Evolutionary conservation across 257 asterid genomes (phyloP).

Genomic region (Paraleonurus japonicus): DNA sequence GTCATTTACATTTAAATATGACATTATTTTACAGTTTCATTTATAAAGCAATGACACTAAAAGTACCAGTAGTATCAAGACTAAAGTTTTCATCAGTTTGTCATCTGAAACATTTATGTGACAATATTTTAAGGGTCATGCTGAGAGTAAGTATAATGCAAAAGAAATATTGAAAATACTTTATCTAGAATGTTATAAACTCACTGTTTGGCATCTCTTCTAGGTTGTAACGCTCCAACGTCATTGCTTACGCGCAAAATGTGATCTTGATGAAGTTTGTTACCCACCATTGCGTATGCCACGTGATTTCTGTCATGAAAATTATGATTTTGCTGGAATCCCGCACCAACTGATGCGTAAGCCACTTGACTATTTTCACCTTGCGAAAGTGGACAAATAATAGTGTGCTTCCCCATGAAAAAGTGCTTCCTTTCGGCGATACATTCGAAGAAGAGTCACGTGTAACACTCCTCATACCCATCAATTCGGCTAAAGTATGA

Average conservation of each 20-base stretch:
- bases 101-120: background rate
- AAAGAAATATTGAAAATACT: background rate
- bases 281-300: conserved; percentile 26
- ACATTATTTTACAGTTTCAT: background rate
- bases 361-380: conserved; percentile 29
- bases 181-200: conserved; percentile 18
- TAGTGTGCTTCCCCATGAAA: conserved; percentile 7
- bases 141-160: conserved; percentile 3
- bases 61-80: background rate
- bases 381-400: conserved; percentile 36
- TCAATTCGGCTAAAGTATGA: conserved; percentile 41
- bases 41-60: background rate
- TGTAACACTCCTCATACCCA: conserved; percentile 31
- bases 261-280: conserved; percentile 27
- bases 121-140: background rate
- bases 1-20: background rate
- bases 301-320: conserved; percentile 28
- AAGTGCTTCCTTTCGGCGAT: conserved; percentile 19
- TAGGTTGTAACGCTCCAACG: conserved; percentile 35
- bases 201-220: conserved; percentile 45
- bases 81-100: background rate
- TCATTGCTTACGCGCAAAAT: conserved; percentile 25
- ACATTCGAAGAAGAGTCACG: conserved; percentile 16
- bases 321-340: conserved; percentile 29
- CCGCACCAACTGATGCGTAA: conserved; percentile 22